Base-by-base conservation (phyloP, 1,284 basidiomycete genomes). In the Singerocomus rubriflavus region DNA sequence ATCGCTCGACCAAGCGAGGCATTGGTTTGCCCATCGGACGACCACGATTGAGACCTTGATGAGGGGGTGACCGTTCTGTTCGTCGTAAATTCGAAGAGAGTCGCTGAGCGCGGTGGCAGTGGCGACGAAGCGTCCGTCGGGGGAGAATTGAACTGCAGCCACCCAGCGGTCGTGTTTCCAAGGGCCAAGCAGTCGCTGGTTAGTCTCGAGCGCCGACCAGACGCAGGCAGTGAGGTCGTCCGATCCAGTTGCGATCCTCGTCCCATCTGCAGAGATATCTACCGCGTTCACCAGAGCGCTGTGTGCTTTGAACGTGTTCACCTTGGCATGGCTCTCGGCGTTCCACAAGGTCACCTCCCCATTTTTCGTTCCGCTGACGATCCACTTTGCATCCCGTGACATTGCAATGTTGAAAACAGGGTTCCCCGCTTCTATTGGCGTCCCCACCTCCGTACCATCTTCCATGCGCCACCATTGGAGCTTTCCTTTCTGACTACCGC, bases 381-480 rank as follows among this genome's bases (percentile, higher is more conserved):
- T 9, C 54, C 56, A 55, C 4, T 25, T 43, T 14, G 38, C 43
- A 3, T 56, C 53, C 12, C 11, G 6, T 3, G 54, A 45, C 4
- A n/a, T 36, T 10, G 35, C 46, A 26, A 52, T 21, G 25, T 27
- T 29, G 16, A 21, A 4, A 46, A 60, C 16, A 6, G 2, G 11
- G 10, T 29, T 31, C 7, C 30, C 29, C 0, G 29, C 40, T 6
- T 36, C 14, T 46, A 60, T 48, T 1, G 43, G 33, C 4, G 4
- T 10, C 6, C 45, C 56, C 14, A 48, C 45, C 27, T 58, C 44
- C 0, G 0, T 6, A 12, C 58, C 55, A 14, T 57, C 46, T 7
- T 50, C 41, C 5, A 47, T 38, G 6, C 8, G 38, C 57, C 55
- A 53, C n/a, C 34, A 14, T 26, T 39, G 55, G 37, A 57, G 31